These are phyloP conservation scores for Cavenderia fasciculata DNA, from an alignment of 78 protist genomes.

Conservation along the genomic window DNA sequence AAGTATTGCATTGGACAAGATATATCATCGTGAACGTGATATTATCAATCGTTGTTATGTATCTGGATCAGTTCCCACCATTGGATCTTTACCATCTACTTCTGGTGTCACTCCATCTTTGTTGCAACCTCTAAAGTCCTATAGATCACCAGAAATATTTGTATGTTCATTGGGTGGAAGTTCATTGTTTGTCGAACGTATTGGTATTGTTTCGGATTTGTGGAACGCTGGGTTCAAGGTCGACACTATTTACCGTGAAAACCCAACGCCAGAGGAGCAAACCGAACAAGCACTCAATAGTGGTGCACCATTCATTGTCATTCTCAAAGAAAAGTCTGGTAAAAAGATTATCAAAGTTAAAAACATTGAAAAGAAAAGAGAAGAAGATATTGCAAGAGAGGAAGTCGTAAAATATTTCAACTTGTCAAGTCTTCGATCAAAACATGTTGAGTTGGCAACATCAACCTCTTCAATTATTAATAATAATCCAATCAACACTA, in stretches of 20 bases:
- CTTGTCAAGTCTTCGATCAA: background rate
- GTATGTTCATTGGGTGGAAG: conserved; percentile 45
- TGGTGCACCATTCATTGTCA: conserved; percentile 29
- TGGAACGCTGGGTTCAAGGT: conserved; percentile 46
- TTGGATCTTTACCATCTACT: no score
- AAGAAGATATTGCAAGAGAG: conserved; percentile 61
- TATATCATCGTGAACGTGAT: conserved; percentile 32
- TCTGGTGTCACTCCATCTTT: background rate
- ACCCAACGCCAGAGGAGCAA: conserved; percentile 64
- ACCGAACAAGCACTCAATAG: conserved; percentile 1
- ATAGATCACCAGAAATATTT: conserved; percentile 54
- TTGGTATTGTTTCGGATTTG: conserved; percentile 27
- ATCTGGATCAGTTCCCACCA: no score
- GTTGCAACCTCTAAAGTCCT: no score
- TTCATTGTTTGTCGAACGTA: conserved; percentile 16
- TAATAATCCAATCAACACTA: no score
- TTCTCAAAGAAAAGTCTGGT: conserved; percentile 38
- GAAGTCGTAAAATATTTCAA: conserved; percentile 51
- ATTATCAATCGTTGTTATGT: no score
- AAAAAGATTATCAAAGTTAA: conserved; percentile 61
- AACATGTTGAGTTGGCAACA: no score
- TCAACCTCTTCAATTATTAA: no score
- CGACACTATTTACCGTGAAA: conserved; percentile 41
- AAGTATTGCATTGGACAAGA: conserved; percentile 52
- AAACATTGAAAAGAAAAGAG: conserved; percentile 59